These are phyloP conservation scores for Avicennia marina DNA, from an alignment of 257 asterid genomes.

Conservation along the genomic window DNA sequence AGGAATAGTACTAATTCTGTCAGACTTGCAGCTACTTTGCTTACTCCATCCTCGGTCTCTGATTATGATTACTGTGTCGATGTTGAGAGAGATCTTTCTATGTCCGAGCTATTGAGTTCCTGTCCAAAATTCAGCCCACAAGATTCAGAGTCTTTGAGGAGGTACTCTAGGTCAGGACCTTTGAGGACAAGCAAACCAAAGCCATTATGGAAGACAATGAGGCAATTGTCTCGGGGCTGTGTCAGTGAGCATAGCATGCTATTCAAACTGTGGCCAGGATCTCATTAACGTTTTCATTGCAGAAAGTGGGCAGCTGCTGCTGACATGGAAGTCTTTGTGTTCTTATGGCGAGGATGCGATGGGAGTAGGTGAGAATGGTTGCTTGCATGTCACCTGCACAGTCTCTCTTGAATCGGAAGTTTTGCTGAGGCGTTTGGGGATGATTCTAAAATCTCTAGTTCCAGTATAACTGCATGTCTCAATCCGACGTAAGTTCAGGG, in stretches of 20 bases:
- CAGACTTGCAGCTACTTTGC: slow-evolving; percentile 28
- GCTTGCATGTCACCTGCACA: no score
- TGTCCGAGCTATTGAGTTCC: slow-evolving; percentile 60
- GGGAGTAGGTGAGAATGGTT: no score
- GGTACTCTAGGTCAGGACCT: slow-evolving; percentile 78
- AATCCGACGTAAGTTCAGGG: no score
- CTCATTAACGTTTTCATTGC: slow-evolving; percentile 36
- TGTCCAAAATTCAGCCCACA: slow-evolving; percentile 33
- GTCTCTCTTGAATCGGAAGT: no score
- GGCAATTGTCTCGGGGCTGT: slow-evolving; percentile 53
- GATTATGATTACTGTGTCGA: slow-evolving; percentile 48
- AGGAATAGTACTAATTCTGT: slow-evolving; percentile 27
- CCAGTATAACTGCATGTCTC: no score
- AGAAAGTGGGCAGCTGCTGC: no score
- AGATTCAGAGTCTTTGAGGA: slow-evolving; percentile 38
- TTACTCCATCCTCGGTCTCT: slow-evolving; percentile 38
- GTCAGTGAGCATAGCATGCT: slow-evolving; percentile 65
- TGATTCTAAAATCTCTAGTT: no score
- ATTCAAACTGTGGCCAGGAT: slow-evolving; percentile 56
- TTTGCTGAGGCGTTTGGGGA: no score
- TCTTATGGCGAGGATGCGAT: no score
- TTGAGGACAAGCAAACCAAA: slow-evolving; percentile 38
- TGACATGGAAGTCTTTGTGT: no score
- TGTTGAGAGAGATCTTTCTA: slow-evolving; percentile 64
- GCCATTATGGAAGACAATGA: slow-evolving; percentile 63